Conservation (phyloP, 345 rosid genomes). For the Boechera divaricarpa region DNA sequence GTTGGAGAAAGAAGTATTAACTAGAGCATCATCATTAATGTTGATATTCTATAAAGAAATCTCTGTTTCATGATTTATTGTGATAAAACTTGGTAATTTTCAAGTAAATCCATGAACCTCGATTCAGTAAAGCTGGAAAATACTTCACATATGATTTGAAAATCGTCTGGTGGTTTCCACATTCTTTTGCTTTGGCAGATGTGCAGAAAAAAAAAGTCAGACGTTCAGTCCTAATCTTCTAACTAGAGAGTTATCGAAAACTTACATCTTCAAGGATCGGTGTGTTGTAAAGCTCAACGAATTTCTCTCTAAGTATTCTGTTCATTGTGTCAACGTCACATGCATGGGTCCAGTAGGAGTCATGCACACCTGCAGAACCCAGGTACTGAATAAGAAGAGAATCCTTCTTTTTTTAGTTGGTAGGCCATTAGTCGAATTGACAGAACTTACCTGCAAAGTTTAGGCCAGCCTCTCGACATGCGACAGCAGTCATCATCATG, state of each 20-base stretch:
- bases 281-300: slow-evolving; percentile 85
- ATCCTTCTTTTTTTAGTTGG: background rate
- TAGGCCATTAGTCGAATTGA: background rate
- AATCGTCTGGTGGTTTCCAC: background rate
- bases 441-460: slow-evolving; percentile 77
- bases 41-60: background rate
- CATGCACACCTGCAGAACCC: slow-evolving; percentile 82
- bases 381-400: slow-evolving; percentile 14
- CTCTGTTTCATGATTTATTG: background rate
- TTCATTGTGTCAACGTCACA: slow-evolving; percentile 94
- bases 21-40: slow-evolving; percentile 11
- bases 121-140: slow-evolving; percentile 6
- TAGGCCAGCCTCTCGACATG: slow-evolving; percentile 88
- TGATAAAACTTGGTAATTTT: background rate
- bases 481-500: slow-evolving; percentile 99
- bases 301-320: slow-evolving; percentile 79
- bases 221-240: background rate
- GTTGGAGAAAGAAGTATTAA: slow-evolving; percentile 10
- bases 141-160: background rate
- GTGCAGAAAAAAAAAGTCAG: slow-evolving; percentile 7
- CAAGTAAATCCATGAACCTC: background rate
- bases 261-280: slow-evolving; percentile 97
- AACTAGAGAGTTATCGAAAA: slow-evolving; percentile 23
- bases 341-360: slow-evolving; percentile 99
- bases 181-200: slow-evolving; percentile 9